Percentiles rank a stretch among this genome's conserved stretches.
Evolutionary conservation across 305 asterid genomes (phyloP).

Genomic region (Euphrasia arctica): DNA sequence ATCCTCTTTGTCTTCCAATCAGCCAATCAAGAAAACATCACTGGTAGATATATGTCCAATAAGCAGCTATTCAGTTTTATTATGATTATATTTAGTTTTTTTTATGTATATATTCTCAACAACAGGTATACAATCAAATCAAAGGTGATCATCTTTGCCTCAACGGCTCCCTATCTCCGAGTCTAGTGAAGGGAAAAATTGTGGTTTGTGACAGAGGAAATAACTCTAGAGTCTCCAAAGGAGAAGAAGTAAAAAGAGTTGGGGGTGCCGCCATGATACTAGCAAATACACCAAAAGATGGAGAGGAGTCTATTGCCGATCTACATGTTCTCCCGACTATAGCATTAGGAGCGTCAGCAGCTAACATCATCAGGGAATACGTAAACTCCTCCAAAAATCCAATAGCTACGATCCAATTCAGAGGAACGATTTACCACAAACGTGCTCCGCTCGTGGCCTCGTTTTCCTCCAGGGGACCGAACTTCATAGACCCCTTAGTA

Average conservation of each 20-base stretch:
- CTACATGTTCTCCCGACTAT: no score
- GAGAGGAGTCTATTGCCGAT: constrained; percentile 59
- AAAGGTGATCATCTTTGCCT: constrained; percentile 43
- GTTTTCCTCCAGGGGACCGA: constrained; percentile 78
- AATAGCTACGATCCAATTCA: constrained; percentile 42
- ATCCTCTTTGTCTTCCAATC: constrained; percentile 49
- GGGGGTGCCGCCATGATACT: constrained; percentile 71
- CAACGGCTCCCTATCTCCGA: constrained; percentile 38
- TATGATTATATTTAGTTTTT: no score
- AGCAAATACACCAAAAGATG: constrained; percentile 39
- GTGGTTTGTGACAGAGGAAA: constrained; percentile 65
- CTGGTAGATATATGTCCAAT: constrained; percentile 23
- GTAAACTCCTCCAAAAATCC: constrained; percentile 31
- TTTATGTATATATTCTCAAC: no score
- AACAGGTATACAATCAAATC: constrained; percentile 26
- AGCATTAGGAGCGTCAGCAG: constrained; percentile 49
- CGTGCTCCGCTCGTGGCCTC: constrained; percentile 60
- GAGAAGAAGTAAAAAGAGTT: constrained; percentile 50
- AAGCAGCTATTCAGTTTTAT: no score
- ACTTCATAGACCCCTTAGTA: no score
- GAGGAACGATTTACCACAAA: constrained; percentile 29
- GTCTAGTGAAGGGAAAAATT: constrained; percentile 49
- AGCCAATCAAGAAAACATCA: constrained; percentile 35
- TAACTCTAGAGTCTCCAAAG: constrained; percentile 49
- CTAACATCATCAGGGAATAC: constrained; percentile 38